These are phyloP conservation scores for Neofusicoccum sp. DNA, from an alignment of 2,329 filamentous ascomycete species.

Conservation along the genomic window DNA sequence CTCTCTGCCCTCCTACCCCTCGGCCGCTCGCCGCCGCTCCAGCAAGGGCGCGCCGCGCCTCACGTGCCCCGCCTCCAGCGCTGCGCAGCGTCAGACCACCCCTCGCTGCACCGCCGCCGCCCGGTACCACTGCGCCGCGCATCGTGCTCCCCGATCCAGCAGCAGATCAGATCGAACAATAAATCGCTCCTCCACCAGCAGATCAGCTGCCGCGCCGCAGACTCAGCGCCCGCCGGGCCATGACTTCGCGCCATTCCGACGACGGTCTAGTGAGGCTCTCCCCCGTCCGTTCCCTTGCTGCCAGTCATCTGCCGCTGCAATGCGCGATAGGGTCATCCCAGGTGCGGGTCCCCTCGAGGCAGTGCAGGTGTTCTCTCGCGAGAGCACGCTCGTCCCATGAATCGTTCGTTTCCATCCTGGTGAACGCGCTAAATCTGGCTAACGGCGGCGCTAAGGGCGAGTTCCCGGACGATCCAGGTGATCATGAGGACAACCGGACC, in stretches of 20 bases:
- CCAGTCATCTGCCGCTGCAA: slow-evolving; percentile 18
- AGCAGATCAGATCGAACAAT: slow-evolving; percentile 10
- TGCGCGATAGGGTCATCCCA: neutral
- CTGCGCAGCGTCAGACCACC: slow-evolving; percentile 3
- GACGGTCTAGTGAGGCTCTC: slow-evolving; percentile 16
- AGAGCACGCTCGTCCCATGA: neutral
- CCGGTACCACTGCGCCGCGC: slow-evolving; percentile 11
- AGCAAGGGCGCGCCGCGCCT: neutral
- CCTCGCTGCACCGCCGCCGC: slow-evolving; percentile 12
- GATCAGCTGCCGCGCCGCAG: neutral
- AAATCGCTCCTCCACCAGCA: slow-evolving; percentile 4
- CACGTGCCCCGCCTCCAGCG: too few relatives aligned
- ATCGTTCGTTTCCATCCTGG: neutral
- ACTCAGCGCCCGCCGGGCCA: neutral
- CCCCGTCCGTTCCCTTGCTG: slow-evolving; percentile 2
- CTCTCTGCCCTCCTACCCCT: neutral
- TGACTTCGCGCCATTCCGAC: slow-evolving; percentile 17
- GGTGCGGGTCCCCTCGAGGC: neutral
- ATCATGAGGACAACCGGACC: slow-evolving; percentile 21
- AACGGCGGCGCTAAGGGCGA: slow-evolving; percentile 15
- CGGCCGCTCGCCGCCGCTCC: neutral
- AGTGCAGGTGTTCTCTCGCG: neutral
- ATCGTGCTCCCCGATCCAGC: slow-evolving; percentile 2
- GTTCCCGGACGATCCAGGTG: slow-evolving; percentile 17
- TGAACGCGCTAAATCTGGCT: slow-evolving; percentile 4